These are phyloP conservation scores for Amanita phalloides DNA, from an alignment of 768 basidiomycete species.

Conservation along the genomic window DNA sequence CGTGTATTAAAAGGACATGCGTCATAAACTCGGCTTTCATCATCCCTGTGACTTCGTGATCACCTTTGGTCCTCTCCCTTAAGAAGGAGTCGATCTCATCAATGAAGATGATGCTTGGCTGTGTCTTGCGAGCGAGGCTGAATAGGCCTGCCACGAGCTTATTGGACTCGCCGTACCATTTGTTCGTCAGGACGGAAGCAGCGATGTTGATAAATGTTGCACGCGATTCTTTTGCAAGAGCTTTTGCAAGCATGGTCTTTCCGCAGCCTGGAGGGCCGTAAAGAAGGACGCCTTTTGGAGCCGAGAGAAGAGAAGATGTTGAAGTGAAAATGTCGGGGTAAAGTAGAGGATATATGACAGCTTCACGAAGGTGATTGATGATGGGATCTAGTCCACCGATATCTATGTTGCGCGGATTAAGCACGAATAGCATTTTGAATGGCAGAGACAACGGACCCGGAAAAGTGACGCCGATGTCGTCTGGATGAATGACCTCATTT, in stretches of 20 bases:
- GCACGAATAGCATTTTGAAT: background rate
- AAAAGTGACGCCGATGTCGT: constrained; percentile 74
- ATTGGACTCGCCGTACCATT: constrained; percentile 52
- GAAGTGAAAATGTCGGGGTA: constrained; percentile 83
- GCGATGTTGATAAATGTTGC: constrained; percentile 83
- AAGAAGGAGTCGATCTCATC: constrained; percentile 98
- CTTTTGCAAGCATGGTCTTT: constrained; percentile 99
- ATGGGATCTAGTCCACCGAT: constrained; percentile 93
- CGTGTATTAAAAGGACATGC: constrained; percentile 28
- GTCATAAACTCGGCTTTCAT: constrained; percentile 97
- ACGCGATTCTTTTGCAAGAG: constrained; percentile 92
- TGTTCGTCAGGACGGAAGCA: constrained; percentile 35
- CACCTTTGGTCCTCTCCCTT: constrained; percentile 74
- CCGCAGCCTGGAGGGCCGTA: constrained; percentile 98
- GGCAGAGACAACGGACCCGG: constrained; percentile 34
- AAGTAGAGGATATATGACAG: constrained; percentile 89
- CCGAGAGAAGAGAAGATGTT: constrained; percentile 72
- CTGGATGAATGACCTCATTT: constrained; percentile 86
- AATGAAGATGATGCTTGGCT: constrained; percentile 96
- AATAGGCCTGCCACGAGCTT: constrained; percentile 94
- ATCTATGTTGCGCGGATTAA: constrained; percentile 29
- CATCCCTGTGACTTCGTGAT: constrained; percentile 98
- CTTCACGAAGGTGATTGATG: constrained; percentile 83
- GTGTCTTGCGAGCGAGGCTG: constrained; percentile 85
- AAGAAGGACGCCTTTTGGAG: constrained; percentile 92